Evolutionary conservation across 2,329 filamentous ascomycete genomes (phyloP), one percentile per base, ranked within the genome.

Genomic region (Talaromyces islandicus): DNA sequence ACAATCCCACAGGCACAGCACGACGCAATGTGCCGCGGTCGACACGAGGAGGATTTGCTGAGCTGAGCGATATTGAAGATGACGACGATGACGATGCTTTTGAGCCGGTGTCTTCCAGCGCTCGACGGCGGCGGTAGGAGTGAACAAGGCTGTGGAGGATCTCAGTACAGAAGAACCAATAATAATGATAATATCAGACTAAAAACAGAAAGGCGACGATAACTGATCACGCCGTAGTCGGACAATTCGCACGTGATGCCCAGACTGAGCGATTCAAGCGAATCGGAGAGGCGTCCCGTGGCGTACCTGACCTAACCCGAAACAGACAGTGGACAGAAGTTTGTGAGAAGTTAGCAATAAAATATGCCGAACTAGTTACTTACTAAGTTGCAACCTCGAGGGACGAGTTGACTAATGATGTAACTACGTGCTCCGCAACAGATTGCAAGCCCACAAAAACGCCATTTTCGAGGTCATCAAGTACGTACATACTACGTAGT

Each of bases 71-170:
- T 58, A 54, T 52, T 58, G 74, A 77, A 35, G 75, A 77, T 57
- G 74, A 76, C 54, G 74, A 75, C 56, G 68, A 69, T 7, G 75
- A 77, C 19, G 77, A 80, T 69, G 78, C 76, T 12, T 80, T 80
- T 70, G 78, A 80, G 64, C 73, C 77, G n/a, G 64, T 65, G 24
- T 64, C 66, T 30, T 56, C 68, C 24, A 56, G 29, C 32, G 59
- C 57, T 38, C 57, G 60, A 4, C 59, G 25, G n/a, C 60, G 58
- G 14, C 60, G 60, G 25, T 60, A 21, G 17, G 43, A 19, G 21
- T 9, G 10, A 46, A 21, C 19, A 19, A 21, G 41, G 2, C 19
- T 43, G 14, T 17, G 10, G 17, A 43, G n/a, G 10, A 43, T 6
- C 25, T 27, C 25, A 27, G 25, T 43, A 43, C n/a, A 35, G 32